phyloP scores from a whole-genome alignment of 768 basidiomycete species.

The Boletus pseudopeckii region DNA sequence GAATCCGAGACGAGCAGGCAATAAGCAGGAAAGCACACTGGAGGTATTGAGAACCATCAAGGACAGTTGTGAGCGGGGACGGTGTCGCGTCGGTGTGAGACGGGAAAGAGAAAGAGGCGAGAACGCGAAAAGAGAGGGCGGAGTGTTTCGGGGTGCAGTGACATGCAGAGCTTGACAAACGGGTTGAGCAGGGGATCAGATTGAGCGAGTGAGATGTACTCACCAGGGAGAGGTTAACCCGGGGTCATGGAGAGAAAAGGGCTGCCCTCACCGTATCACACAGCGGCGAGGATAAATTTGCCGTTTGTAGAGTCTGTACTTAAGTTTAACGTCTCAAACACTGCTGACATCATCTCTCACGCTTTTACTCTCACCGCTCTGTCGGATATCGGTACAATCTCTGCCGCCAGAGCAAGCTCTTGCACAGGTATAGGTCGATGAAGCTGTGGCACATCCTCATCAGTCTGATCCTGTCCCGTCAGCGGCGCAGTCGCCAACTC shows the following conservation, averaged over 20 bases:
- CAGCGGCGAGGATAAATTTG: slow-evolving; percentile 11
- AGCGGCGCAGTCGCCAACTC: too few species aligned
- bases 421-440: too few species aligned
- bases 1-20: slow-evolving; percentile 38
- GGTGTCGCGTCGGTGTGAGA: not conserved
- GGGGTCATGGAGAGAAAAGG: slow-evolving; percentile 7
- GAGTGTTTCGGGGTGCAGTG: not conserved
- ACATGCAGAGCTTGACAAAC: slow-evolving; percentile 3
- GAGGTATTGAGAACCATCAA: slow-evolving; percentile 37
- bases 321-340: not conserved
- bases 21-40: slow-evolving; percentile 32
- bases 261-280: slow-evolving; percentile 20
- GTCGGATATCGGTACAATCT: too few species aligned
- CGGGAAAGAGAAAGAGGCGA: not conserved
- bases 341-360: slow-evolving; percentile 16
- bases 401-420: too few species aligned
- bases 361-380: not conserved
- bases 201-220: not conserved
- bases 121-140: not conserved
- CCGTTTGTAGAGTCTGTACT: not conserved
- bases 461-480: too few species aligned
- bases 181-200: not conserved
- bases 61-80: not conserved
- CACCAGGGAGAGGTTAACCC: too few species aligned
- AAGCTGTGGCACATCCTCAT: too few species aligned